Conservation (phyloP, 306 rosid species). For the Benincasa hispida region DNA sequence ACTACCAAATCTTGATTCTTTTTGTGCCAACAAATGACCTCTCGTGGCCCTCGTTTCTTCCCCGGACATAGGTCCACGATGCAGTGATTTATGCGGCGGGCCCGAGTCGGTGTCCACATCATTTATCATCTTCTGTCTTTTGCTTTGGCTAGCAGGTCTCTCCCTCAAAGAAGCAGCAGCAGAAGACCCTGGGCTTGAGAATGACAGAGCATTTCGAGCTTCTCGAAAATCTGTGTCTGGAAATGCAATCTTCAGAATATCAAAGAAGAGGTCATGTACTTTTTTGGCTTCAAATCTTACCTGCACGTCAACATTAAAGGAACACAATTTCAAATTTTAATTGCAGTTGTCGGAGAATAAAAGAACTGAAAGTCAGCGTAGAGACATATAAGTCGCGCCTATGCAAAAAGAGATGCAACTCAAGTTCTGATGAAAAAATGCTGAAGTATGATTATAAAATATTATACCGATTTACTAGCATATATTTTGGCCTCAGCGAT, state of each 20-base stretch:
- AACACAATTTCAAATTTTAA: conserved; percentile 12
- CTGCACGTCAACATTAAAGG: conserved; percentile 27
- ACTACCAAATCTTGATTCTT: conserved; percentile 54
- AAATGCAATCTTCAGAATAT: conserved; percentile 68
- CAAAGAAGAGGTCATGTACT: conserved; percentile 86
- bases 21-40: conserved; percentile 36
- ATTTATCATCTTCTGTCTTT: conserved; percentile 46
- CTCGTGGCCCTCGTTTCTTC: conserved; percentile 52
- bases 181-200: conserved; percentile 30
- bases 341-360: not conserved
- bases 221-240: conserved; percentile 70
- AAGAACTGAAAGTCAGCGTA: not conserved
- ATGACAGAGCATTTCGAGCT: conserved; percentile 54
- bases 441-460: not conserved
- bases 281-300: conserved; percentile 76
- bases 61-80: conserved; percentile 26
- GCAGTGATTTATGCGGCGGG: conserved; percentile 38
- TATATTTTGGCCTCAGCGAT: not conserved
- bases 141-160: conserved; percentile 34
- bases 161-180: conserved; percentile 32
- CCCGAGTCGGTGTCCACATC: conserved; percentile 43
- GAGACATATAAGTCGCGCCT: not conserved
- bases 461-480: not conserved
- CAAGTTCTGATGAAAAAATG: not conserved
- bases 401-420: not conserved